Base-by-base conservation (phyloP, 495 filamentous ascomycete species). In the Trichoderma gamsii region DNA sequence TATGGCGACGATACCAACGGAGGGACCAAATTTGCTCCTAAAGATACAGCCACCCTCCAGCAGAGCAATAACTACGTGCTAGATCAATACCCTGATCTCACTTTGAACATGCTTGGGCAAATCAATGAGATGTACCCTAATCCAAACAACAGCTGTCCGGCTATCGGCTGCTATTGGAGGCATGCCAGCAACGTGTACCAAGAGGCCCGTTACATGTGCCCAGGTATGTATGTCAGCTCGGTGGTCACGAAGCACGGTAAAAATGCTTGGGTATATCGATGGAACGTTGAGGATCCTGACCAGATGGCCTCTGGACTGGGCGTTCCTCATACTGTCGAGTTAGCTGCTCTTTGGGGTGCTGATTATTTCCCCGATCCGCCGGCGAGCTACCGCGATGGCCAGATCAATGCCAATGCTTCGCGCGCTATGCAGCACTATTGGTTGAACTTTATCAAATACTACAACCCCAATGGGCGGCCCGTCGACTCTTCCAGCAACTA, bases 141-240 rank as follows among this genome's bases (percentile, higher is more conserved):
- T 0, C 6, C 68, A 6, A 27, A 65, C 56, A 70, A 70, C 3
- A 43, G 66, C 0, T 86, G 82, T 63, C 79, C 70, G 0, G 71
- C 79, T 41, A 69, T 78, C 4, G 76, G 76, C 0, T 63, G 73
- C 2, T 82, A 82, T 72, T 87, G 84, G 84, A 78, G 79, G 1
- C 80, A 83, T 16, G 75, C 80, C 6, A 77, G 78, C 67, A 79
- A 80, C 61, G 83, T 82, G 16, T 87, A 87, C 72, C 89, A 89
- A 27, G 87, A 92, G 70, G 81, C 91, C 68, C 84, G 89, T n/a
- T 92, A 92, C 76, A 88, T 81, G 72, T 93, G 90, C 67, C 89
- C 89, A 70, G 86, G 85, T 13, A 81, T 87, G 69, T 75, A 87
- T 13, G 81, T 84, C 25, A 87, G 87, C 74, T 82, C 78, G 65